phyloP scores from a whole-genome alignment of 768 basidiomycete species.

The Mycena capillaripes region DNA sequence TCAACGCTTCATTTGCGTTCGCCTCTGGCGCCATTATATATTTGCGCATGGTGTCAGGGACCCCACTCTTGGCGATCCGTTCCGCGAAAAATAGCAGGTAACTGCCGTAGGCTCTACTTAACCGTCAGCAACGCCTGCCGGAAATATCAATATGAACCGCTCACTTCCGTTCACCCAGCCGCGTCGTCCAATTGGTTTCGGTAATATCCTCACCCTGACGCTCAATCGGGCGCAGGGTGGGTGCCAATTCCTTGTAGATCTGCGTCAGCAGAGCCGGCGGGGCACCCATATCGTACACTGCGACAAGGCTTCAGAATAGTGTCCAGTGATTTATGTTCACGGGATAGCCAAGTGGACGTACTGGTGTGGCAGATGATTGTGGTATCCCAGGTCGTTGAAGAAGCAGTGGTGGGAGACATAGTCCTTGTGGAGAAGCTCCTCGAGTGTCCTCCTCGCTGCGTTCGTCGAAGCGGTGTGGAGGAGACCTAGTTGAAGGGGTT shows the following conservation, averaged over 20 bases:
- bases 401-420: conserved; percentile 55
- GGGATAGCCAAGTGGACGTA: conserved; percentile 38
- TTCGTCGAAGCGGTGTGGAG: conserved; percentile 37
- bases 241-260: conserved; percentile 51
- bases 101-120: conserved; percentile 24
- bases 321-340: no score
- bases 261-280: conserved; percentile 48
- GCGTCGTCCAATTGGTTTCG: conserved; percentile 49
- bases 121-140: not conserved
- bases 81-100: conserved; percentile 29
- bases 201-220: conserved; percentile 44
- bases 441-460: conserved; percentile 43
- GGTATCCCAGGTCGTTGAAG: conserved; percentile 50
- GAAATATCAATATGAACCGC: not conserved
- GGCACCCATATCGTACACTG: conserved; percentile 59
- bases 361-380: conserved; percentile 63
- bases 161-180: conserved; percentile 54
- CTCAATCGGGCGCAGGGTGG: conserved; percentile 45
- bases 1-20: conserved; percentile 25
- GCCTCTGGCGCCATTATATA: conserved; percentile 33
- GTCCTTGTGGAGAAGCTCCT: conserved; percentile 54
- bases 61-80: conserved; percentile 7
- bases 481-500: conserved; percentile 27
- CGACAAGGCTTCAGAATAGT: conserved; percentile 47
- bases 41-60: not conserved